Evolutionary conservation across 1,284 basidiomycete species (phyloP), one percentile per base, ranked within the genome.

Genomic region (Amylostereum chailletii): DNA sequence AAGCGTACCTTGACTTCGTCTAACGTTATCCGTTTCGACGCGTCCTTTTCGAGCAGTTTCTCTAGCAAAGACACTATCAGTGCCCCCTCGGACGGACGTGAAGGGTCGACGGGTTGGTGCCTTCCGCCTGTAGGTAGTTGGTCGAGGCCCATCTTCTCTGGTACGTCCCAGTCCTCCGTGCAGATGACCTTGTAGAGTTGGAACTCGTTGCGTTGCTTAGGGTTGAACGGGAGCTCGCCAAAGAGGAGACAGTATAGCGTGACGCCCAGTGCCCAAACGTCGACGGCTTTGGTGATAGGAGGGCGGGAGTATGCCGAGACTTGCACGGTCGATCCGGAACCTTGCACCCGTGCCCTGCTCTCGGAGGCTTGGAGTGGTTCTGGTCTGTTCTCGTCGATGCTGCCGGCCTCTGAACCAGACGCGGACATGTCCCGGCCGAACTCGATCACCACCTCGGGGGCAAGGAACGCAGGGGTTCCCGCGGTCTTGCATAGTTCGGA

Each of bases 221-320:
- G 84, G 73, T 45, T 79, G 77, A 62, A 93, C 1, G 91, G 91
- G 5, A 83, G 77, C 48, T 71, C 71, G 29, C 93, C 96, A 58
- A 97, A 98, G 1, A 98, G 76, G 42, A 99, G 77, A 61, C 94
- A 96, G 69, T 94, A 99, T 9, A 98, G 72, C 1, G 96, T 99
- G 34, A 98, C 89, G n/a, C 96, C 96, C 5, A 99, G 77, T 0
- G 96, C 94, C 95, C 95, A 99, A n/a, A 99, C 81, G 61, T 99
- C 96, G 63, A 99, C 96, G 3, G 93, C 87, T 63, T 95, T 94
- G 36, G 94, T 95, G 55, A 99, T 89, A 1, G 77, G 76, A 2
- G 83, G 83, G 27, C 84, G 76, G 47, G 66, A 69, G 26, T 61
- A 62, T 30, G 67, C 62, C 6, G 54, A 67, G 62, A 42, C 57